Evolutionary conservation across 108 stramenopile genomes (phyloP).

Genomic region (Discostella stelligeroides): DNA sequence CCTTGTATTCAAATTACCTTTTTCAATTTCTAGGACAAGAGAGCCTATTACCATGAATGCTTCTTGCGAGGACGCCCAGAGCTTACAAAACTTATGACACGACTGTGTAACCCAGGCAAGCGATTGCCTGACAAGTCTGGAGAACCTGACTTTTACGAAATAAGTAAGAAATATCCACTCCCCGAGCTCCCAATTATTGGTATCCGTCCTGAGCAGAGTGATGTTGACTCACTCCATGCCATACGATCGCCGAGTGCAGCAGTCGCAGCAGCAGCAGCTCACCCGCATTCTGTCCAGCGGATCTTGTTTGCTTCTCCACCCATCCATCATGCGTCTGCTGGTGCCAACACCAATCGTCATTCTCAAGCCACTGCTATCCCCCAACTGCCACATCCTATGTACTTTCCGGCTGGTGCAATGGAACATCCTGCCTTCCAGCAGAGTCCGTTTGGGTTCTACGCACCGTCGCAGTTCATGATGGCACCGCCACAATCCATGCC

Average conservation of each 20-base stretch:
- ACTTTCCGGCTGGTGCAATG: not conserved
- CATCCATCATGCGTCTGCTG: too few species aligned
- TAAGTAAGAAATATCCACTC: conserved; percentile 18
- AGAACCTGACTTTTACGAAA: conserved; percentile 26
- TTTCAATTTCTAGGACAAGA: conserved; percentile 16
- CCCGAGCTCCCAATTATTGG: not conserved
- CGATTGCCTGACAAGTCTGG: conserved; percentile 18
- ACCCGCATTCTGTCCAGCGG: too few species aligned
- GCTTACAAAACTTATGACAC: conserved; percentile 20
- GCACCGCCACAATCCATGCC: not conserved
- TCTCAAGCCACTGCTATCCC: not conserved
- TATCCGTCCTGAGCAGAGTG: not conserved
- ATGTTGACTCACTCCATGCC: not conserved
- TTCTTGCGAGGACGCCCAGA: conserved; percentile 40
- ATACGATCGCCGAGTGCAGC: not conserved
- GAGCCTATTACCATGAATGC: conserved; percentile 38
- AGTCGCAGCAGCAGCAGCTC: too few species aligned
- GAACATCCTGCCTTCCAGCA: not conserved
- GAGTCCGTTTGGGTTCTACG: conserved; percentile 10
- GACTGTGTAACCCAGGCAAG: conserved; percentile 27
- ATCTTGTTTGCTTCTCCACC: too few species aligned
- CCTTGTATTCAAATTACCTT: not conserved
- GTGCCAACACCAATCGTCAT: too few species aligned
- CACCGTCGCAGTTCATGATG: conserved; percentile 7
- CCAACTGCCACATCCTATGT: not conserved